phyloP scores from a whole-genome alignment of 2,329 filamentous ascomycete genomes.

The Fusarium devonianum region DNA sequence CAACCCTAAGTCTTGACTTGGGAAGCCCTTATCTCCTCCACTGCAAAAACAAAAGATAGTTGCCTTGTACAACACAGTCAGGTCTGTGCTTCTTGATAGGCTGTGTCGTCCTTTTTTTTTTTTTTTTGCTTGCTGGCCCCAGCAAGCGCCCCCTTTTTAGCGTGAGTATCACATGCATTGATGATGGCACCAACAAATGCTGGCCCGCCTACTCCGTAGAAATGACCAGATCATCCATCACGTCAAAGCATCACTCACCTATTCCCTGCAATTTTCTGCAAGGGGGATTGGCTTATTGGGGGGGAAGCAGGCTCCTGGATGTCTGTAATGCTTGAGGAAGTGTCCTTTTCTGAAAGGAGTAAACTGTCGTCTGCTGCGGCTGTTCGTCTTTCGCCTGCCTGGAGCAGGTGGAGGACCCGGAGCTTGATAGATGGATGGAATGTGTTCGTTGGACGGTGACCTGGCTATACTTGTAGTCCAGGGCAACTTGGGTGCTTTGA shows the following conservation, averaged over 20 bases:
- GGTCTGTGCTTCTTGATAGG: constrained; percentile 23
- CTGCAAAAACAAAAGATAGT: constrained; percentile 1
- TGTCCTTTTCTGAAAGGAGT: constrained; percentile 12
- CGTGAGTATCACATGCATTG: constrained; percentile 42
- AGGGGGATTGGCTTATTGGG: constrained; percentile 3
- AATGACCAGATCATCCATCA: constrained; percentile 43
- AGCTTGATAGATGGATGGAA: constrained; percentile 11
- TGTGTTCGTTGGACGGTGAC: constrained; percentile 31
- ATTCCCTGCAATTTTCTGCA: constrained; percentile 22
- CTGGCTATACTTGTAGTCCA: too few relatives aligned
- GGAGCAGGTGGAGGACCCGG: background rate
- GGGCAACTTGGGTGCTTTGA: constrained; percentile 20
- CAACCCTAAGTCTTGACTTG: background rate
- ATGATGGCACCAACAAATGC: too few relatives aligned
- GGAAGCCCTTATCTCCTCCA: constrained; percentile 7
- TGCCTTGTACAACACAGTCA: constrained; percentile 9
- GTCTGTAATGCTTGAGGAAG: background rate
- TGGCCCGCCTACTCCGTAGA: constrained; percentile 23
- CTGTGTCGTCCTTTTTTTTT: constrained; percentile 6
- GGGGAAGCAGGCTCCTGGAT: background rate
- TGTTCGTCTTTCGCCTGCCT: background rate
- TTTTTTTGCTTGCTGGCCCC: constrained; percentile 1
- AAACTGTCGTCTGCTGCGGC: constrained; percentile 15
- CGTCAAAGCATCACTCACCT: constrained; percentile 39
- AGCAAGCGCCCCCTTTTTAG: constrained; percentile 37